Evolutionary conservation across 2,329 filamentous ascomycete species (phyloP).

Genomic region (Pseudogymnoascus sp.): DNA sequence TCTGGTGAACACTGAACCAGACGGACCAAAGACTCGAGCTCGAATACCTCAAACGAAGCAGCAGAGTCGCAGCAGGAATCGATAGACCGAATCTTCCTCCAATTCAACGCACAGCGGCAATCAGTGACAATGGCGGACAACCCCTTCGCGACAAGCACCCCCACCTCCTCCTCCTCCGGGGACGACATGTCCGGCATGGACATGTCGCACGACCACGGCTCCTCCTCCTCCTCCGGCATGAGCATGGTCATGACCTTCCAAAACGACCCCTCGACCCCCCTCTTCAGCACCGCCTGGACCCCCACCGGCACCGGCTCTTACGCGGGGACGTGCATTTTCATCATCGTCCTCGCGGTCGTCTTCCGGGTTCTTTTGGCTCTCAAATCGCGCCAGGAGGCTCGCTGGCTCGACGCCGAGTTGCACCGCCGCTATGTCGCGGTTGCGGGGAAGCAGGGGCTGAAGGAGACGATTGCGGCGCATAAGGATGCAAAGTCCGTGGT

Average conservation of each 20-base stretch:
- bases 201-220: background rate
- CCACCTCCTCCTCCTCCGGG: background rate
- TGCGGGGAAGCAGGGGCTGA: conserved; percentile 46
- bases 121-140: background rate
- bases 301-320: conserved; percentile 64
- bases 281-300: conserved; percentile 66
- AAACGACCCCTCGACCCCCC: conserved; percentile 50
- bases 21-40: background rate
- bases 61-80: background rate
- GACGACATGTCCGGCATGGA: conserved; percentile 2
- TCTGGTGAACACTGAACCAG: background rate
- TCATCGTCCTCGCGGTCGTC: conserved; percentile 65
- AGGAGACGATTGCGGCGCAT: conserved; percentile 34
- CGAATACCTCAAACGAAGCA: background rate
- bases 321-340: conserved; percentile 85
- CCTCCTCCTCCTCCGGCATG: background rate
- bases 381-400: conserved; percentile 53
- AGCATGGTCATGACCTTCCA: conserved; percentile 57
- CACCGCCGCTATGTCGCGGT: conserved; percentile 71
- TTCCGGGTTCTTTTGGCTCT: conserved; percentile 65
- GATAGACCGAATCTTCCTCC: background rate
- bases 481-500: conserved; percentile 54
- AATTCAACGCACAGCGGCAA: background rate
- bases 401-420: conserved; percentile 64
- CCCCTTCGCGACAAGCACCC: background rate